These are phyloP conservation scores for Lotus japonicus DNA, from an alignment of 306 rosid species.

Conservation along the genomic window DNA sequence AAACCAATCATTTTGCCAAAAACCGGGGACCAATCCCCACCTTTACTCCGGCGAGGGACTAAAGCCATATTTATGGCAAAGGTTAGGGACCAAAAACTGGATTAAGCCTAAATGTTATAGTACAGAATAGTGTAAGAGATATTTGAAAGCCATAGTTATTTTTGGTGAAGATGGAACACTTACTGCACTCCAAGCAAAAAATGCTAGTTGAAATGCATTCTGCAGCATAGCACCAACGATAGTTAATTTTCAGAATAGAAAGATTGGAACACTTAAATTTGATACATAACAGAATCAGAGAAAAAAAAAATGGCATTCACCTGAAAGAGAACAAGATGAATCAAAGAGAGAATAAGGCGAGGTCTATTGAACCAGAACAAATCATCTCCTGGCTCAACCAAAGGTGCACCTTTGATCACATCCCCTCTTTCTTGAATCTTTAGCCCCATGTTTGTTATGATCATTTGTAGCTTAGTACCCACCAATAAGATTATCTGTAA, in stretches of 20 bases:
- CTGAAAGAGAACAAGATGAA: conserved; percentile 68
- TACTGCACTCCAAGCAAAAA: conserved; percentile 65
- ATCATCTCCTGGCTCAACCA: conserved; percentile 60
- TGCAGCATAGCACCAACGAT: conserved; percentile 21
- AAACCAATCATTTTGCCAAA: too few relatives aligned
- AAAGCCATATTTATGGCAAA: too few relatives aligned
- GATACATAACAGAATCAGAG: not conserved
- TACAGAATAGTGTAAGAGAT: too few relatives aligned
- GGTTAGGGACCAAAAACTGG: too few relatives aligned
- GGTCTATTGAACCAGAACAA: conserved; percentile 72
- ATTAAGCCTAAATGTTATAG: too few relatives aligned
- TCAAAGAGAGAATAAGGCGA: conserved; percentile 45
- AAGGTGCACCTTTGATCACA: conserved; percentile 63
- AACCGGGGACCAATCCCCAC: too few relatives aligned
- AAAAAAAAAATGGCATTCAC: conserved; percentile 17
- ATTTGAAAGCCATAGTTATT: too few relatives aligned
- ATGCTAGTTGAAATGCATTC: conserved; percentile 82
- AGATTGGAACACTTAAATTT: not conserved
- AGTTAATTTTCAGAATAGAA: not conserved
- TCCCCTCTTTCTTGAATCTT: conserved; percentile 57
- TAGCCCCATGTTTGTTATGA: conserved; percentile 56
- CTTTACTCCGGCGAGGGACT: too few relatives aligned
- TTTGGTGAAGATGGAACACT: conserved; percentile 19
- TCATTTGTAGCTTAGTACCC: conserved; percentile 66
- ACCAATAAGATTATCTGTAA: conserved; percentile 56